These are phyloP conservation scores for Fusarium torreyae DNA, from an alignment of 2,329 filamentous ascomycete genomes.

Conservation along the genomic window DNA sequence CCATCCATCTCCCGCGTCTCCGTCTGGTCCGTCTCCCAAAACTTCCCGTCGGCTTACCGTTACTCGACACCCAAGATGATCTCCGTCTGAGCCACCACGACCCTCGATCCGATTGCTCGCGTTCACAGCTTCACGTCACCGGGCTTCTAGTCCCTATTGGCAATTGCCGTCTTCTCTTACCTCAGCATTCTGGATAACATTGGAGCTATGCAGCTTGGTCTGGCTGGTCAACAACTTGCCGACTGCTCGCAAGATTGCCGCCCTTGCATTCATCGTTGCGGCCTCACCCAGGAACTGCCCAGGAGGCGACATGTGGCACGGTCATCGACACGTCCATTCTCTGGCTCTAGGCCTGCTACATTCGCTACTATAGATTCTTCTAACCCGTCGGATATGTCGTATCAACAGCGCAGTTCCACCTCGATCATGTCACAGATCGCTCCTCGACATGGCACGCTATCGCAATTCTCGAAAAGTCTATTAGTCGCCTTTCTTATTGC, in stretches of 20 bases:
- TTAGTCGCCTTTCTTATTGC: slow-evolving; percentile 58
- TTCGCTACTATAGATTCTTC: slow-evolving; percentile 33
- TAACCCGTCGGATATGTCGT: slow-evolving; percentile 12
- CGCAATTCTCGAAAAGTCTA: slow-evolving; percentile 45
- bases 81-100: slow-evolving; percentile 40
- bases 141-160: slow-evolving; percentile 22
- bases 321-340: slow-evolving; percentile 30
- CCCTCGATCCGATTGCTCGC: slow-evolving; percentile 30
- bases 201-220: slow-evolving; percentile 48
- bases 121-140: slow-evolving; percentile 23
- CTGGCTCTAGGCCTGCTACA: slow-evolving; percentile 42
- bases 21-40: slow-evolving; percentile 28
- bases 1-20: slow-evolving; percentile 8
- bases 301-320: slow-evolving; percentile 45
- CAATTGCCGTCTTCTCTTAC: slow-evolving; percentile 24
- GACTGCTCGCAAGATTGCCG: slow-evolving; percentile 38
- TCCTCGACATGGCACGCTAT: slow-evolving; percentile 32
- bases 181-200: slow-evolving; percentile 21
- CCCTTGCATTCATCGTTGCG: slow-evolving; percentile 33
- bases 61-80: slow-evolving; percentile 46
- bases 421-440: slow-evolving; percentile 38
- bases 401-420: slow-evolving; percentile 21
- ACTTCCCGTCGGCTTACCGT: slow-evolving; percentile 24
- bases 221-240: slow-evolving; percentile 41
- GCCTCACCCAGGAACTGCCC: slow-evolving; percentile 28